phyloP scores from a whole-genome alignment of 805 yeast genomes.

The Kazachstania taianensis region DNA sequence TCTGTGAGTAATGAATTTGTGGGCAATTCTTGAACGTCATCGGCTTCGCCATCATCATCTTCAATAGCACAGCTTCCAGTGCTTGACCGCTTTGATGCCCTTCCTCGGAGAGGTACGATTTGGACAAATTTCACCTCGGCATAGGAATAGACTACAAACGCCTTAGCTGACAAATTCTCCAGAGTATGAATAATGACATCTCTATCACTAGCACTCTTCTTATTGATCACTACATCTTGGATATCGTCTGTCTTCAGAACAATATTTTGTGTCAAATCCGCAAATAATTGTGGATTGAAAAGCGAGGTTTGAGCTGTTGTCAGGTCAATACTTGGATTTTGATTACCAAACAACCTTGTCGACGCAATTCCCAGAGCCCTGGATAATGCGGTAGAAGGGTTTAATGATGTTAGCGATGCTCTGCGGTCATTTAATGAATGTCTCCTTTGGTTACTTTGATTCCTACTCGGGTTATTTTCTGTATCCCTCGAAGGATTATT shows the following conservation, averaged over 20 bases:
- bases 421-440: conserved; percentile 56
- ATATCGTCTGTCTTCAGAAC: conserved; percentile 21
- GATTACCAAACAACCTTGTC: conserved; percentile 68
- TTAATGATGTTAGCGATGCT: conserved; percentile 52
- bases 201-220: too few species aligned
- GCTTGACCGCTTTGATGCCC: conserved; percentile 12
- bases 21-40: conserved; percentile 3
- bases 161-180: conserved; percentile 76
- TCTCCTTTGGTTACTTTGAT: conserved; percentile 29
- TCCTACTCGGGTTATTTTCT: conserved; percentile 1
- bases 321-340: too few species aligned
- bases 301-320: conserved; percentile 11
- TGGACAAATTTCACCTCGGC: conserved; percentile 89
- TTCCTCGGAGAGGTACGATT: conserved; percentile 45
- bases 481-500: not conserved
- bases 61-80: conserved; percentile 29
- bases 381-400: conserved; percentile 81
- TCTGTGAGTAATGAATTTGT: not conserved
- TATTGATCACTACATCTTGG: conserved; percentile 8
- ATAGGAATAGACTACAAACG: conserved; percentile 77
- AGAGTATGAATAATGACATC: conserved; percentile 35
- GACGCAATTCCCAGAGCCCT: conserved; percentile 84
- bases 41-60: conserved; percentile 23
- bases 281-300: conserved; percentile 22
- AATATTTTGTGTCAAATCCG: conserved; percentile 26